Evolutionary conservation across 176 grass and related monocot genomes (phyloP).

Genomic region (Phoenix roebelenii): DNA sequence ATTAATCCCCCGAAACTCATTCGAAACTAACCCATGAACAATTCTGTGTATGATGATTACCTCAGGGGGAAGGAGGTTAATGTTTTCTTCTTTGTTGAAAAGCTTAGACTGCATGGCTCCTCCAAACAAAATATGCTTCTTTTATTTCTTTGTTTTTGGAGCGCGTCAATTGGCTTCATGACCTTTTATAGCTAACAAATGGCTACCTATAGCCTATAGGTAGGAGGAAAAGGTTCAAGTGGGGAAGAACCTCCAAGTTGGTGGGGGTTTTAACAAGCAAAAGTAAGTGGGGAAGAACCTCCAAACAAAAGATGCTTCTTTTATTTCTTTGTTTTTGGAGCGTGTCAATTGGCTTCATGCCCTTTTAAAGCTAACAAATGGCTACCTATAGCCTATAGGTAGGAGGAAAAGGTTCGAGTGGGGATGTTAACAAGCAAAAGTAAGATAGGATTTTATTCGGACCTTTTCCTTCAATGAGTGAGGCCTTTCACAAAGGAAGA

Average conservation of each 20-base stretch:
- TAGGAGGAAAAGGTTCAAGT: background rate
- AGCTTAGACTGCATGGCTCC: background rate
- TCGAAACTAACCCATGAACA: no score
- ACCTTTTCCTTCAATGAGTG: background rate
- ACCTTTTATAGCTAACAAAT: constrained; percentile 3
- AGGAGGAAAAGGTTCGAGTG: background rate
- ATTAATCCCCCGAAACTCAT: no score
- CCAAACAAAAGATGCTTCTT: background rate
- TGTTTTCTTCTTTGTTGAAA: background rate
- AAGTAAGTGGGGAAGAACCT: background rate
- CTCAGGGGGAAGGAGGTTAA: background rate
- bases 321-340: background rate
- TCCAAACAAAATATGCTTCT: background rate
- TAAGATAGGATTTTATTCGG: background rate
- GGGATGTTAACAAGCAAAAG: background rate
- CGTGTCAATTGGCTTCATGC: background rate
- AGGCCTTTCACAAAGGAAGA: background rate
- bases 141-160: background rate
- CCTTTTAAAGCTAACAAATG: constrained; percentile 2
- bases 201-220: background rate
- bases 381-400: background rate
- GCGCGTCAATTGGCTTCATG: background rate
- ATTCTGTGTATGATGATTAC: background rate
- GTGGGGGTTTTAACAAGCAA: background rate
- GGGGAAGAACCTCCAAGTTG: constrained; percentile 3